Percentiles rank a stretch among this genome's conserved stretches.
phyloP scores from a whole-genome alignment of 2,329 filamentous ascomycete genomes.

The Botrytis byssoidea region DNA sequence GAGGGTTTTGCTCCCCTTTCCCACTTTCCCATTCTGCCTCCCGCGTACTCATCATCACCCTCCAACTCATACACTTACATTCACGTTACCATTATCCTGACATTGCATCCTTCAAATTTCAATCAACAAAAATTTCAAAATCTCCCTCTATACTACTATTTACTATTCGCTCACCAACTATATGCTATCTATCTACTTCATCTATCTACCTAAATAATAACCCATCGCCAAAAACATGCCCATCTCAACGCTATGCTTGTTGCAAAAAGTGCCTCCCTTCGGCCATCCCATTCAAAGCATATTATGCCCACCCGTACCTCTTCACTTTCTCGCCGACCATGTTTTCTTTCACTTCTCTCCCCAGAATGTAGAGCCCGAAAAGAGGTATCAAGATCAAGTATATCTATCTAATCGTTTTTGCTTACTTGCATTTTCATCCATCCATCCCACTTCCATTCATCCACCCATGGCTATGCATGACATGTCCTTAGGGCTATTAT shows the following conservation, averaged over 20 bases:
- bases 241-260: slow-evolving; percentile 10
- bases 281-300: background rate
- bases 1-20: background rate
- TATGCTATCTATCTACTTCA: slow-evolving; percentile 12
- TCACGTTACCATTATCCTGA: background rate
- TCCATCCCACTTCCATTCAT: background rate
- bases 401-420: slow-evolving; percentile 19
- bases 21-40: background rate
- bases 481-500: background rate
- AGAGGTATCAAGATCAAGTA: slow-evolving; percentile 18
- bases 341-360: background rate
- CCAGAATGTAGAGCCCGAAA: background rate
- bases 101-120: background rate
- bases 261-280: background rate
- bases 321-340: background rate
- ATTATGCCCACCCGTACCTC: background rate
- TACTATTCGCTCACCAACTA: background rate
- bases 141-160: slow-evolving; percentile 1
- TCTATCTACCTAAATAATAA: slow-evolving; percentile 7
- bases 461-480: background rate
- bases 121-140: background rate
- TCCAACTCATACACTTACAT: background rate
- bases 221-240: background rate
- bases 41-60: background rate
- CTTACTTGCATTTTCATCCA: background rate